Percentiles rank a stretch among this genome's conserved stretches.
phyloP scores from a whole-genome alignment of 108 stramenopile genomes.

The Cyclostephanos tholiformis region DNA sequence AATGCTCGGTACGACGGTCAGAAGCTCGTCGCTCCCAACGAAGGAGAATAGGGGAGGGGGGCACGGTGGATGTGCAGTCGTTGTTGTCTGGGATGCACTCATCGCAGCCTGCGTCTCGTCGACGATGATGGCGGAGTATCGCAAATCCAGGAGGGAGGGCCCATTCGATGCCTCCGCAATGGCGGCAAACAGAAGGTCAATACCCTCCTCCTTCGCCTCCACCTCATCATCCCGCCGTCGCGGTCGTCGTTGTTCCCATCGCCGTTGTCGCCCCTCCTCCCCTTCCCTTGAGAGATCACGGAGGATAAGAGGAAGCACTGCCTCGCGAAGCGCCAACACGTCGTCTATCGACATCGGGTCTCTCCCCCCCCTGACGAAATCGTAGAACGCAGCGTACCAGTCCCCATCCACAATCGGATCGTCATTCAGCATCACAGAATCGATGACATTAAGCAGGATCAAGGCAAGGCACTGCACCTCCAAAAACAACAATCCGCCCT shows the following conservation, averaged over 20 bases:
- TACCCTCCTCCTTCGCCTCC: background rate
- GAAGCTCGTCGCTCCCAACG: slow-evolving; percentile 27
- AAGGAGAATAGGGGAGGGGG: slow-evolving; percentile 35
- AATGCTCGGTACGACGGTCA: background rate
- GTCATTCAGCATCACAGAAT: slow-evolving; percentile 3
- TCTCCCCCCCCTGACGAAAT: slow-evolving; percentile 1
- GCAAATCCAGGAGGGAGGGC: background rate
- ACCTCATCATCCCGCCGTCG: background rate
- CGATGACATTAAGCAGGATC: slow-evolving; percentile 6
- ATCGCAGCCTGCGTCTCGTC: background rate
- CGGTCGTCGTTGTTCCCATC: background rate
- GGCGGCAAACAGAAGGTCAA: background rate
- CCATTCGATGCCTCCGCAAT: background rate
- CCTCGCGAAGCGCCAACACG: background rate
- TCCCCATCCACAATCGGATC: background rate
- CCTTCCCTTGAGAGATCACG: background rate
- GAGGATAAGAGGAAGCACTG: background rate
- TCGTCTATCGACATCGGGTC: background rate
- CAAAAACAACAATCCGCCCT: background rate
- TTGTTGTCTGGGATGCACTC: background rate
- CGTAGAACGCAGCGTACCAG: slow-evolving; percentile 7
- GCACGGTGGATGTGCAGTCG: background rate
- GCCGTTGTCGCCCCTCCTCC: background rate
- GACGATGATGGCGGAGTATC: background rate
- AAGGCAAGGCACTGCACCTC: background rate